Evolutionary conservation across 73 alveolate species (phyloP).

Genomic region (Paramecium caudatum): DNA sequence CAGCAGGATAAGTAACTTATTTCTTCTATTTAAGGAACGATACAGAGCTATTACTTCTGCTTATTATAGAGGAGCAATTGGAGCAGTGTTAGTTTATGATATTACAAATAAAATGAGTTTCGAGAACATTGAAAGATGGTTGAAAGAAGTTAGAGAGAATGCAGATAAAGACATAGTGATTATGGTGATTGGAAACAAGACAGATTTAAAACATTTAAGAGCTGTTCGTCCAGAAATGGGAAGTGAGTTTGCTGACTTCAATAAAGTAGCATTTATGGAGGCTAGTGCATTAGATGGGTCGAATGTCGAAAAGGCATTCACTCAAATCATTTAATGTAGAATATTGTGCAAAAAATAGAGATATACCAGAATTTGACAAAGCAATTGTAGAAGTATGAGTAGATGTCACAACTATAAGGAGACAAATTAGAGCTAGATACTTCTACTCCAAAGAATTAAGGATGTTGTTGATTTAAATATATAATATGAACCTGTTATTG

Average conservation of each 20-base stretch:
- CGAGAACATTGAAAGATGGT: slow-evolving; percentile 84
- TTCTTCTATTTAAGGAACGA: slow-evolving; percentile 72
- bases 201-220: slow-evolving; percentile 89
- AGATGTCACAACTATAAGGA: slow-evolving; percentile 9
- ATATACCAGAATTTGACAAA: slow-evolving; percentile 44
- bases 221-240: slow-evolving; percentile 90
- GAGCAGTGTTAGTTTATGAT: slow-evolving; percentile 90
- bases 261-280: slow-evolving; percentile 86
- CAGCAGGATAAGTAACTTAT: slow-evolving; percentile 83
- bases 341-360: neutral
- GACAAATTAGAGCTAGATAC: slow-evolving; percentile 11
- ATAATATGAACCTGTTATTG: neutral
- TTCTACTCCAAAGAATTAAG: neutral
- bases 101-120: slow-evolving; percentile 82
- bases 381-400: slow-evolving; percentile 16
- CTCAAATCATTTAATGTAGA: slow-evolving; percentile 63
- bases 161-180: slow-evolving; percentile 85
- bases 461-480: slow-evolving; percentile 54
- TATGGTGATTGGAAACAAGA: slow-evolving; percentile 88
- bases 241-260: slow-evolving; percentile 76
- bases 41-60: slow-evolving; percentile 84
- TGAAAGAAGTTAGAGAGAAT: slow-evolving; percentile 85
- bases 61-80: slow-evolving; percentile 85
- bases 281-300: slow-evolving; percentile 88
- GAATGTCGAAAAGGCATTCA: slow-evolving; percentile 87